Percentiles rank a stretch among this genome's conserved stretches.
These are phyloP conservation scores for Daldinia grandis DNA, from an alignment of 495 filamentous ascomycete species.

Conservation along the genomic window DNA sequence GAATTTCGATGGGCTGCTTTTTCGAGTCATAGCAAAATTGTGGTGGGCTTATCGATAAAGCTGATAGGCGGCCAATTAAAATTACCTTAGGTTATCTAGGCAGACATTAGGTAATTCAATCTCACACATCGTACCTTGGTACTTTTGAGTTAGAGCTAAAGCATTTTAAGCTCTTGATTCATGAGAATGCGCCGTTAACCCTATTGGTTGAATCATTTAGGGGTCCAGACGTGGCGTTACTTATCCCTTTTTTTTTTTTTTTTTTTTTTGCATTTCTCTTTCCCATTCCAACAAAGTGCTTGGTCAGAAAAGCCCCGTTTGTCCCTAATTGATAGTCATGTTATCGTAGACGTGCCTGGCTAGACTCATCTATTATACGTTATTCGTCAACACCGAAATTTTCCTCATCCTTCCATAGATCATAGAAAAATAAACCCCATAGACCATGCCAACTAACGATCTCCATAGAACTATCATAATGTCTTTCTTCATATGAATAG, in stretches of 20 bases:
- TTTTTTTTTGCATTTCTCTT: neutral
- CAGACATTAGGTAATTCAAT: neutral
- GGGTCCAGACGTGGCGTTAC: conserved; percentile 20
- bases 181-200: neutral
- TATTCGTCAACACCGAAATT: neutral
- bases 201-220: conserved; percentile 3
- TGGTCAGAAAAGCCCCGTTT: neutral
- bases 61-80: conserved; percentile 3
- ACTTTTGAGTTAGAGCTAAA: neutral
- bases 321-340: neutral
- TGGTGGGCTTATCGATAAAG: conserved; percentile 44
- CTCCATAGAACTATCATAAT: conserved; percentile 23
- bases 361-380: neutral
- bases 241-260: conserved; percentile 3
- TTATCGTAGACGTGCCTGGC: conserved; percentile 12
- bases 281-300: neutral
- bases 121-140: neutral
- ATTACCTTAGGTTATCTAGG: neutral
- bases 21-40: conserved; percentile 42
- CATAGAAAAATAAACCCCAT: neutral
- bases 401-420: neutral
- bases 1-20: conserved; percentile 23
- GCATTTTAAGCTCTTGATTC: neutral
- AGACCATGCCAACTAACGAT: conserved; percentile 14
- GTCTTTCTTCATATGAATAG: conserved; percentile 35